Evolutionary conservation across 2,329 filamentous ascomycete species (phyloP), one percentile per base, ranked within the genome.

Genomic region (Coniosporium uncinatum): DNA sequence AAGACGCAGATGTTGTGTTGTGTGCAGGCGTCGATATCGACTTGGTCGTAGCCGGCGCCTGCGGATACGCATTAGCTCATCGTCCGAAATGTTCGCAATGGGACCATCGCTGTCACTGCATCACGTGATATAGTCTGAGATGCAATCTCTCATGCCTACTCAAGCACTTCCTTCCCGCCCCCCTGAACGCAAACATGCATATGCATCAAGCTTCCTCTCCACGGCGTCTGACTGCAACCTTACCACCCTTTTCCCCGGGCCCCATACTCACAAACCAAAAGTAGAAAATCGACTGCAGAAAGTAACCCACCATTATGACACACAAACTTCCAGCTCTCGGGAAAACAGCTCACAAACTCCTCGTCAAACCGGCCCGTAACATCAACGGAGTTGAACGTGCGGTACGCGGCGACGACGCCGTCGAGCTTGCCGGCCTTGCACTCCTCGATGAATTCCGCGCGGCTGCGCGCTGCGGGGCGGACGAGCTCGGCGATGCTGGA

Each of bases 31-130:
- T 75, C 59, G 6, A 90, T 71, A 59, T 90, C 82, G 47, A 94
- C 72, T 59, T 89, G 83, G 61, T 95, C 88, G 63, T 95, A 95
- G 29, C 89, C 89, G 42, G 88, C 86, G 46, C 86, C 82, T 85
- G 33, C 8, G 18, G 33, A 19, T 8, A 17, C 11, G 11, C n/a
- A n/a, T 29, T n/a, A 29, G 24, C 24, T n/a, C 24, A 29, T 29
- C n/a, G 24, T n/a, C n/a, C n/a, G n/a, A n/a, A n/a, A n/a, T n/a
- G n/a, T n/a, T n/a, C n/a, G n/a, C n/a, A n/a, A n/a, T n/a, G n/a
- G n/a, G n/a, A n/a, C n/a, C n/a, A n/a, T n/a, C n/a, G n/a, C n/a
- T n/a, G n/a, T n/a, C n/a, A n/a, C n/a, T n/a, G n/a, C n/a, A n/a
- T n/a, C n/a, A n/a, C n/a, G n/a, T n/a, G n/a, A n/a, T n/a, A n/a